A percentile compares a stretch with the other conserved stretches of the same genome.
phyloP scores from a whole-genome alignment of 1,139 yeast species.

The Suhomyces wounanorum region DNA sequence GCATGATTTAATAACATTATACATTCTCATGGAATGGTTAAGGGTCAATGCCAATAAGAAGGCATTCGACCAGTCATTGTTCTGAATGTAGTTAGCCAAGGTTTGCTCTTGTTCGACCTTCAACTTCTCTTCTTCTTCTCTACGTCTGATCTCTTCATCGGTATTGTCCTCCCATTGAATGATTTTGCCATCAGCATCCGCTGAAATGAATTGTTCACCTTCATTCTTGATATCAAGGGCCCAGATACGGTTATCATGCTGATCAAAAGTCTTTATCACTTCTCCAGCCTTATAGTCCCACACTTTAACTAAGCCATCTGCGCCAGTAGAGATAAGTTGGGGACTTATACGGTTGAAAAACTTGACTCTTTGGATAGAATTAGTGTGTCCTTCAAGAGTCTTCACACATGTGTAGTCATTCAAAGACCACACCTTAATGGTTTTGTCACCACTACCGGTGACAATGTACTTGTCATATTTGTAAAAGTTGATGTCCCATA shows the following conservation, averaged over 20 bases:
- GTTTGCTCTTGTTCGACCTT: constrained; percentile 87
- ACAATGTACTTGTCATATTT: constrained; percentile 72
- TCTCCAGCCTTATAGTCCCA: constrained; percentile 87
- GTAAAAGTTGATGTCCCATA: constrained; percentile 88
- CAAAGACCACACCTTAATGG: constrained; percentile 86
- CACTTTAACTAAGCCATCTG: constrained; percentile 88
- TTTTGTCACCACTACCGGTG: constrained; percentile 89
- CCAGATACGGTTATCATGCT: constrained; percentile 95
- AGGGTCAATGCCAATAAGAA: constrained; percentile 80
- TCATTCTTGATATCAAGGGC: constrained; percentile 68
- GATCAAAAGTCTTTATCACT: constrained; percentile 72
- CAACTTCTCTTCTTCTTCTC: constrained; percentile 51
- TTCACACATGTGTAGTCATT: constrained; percentile 71
- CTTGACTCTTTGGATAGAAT: constrained; percentile 81
- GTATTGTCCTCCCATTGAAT: constrained; percentile 89
- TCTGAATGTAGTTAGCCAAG: constrained; percentile 67
- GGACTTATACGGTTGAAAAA: constrained; percentile 62
- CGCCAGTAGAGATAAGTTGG: constrained; percentile 83
- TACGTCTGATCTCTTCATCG: constrained; percentile 52
- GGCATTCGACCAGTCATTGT: constrained; percentile 85
- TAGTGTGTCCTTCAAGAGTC: constrained; percentile 93
- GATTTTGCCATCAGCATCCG: constrained; percentile 94
- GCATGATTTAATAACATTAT: constrained; percentile 65
- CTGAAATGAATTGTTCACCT: constrained; percentile 73
- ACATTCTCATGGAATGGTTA: constrained; percentile 83